Evolutionary conservation across 2,329 filamentous ascomycete species (phyloP).

Genomic region (Aspergillus nomiae): DNA sequence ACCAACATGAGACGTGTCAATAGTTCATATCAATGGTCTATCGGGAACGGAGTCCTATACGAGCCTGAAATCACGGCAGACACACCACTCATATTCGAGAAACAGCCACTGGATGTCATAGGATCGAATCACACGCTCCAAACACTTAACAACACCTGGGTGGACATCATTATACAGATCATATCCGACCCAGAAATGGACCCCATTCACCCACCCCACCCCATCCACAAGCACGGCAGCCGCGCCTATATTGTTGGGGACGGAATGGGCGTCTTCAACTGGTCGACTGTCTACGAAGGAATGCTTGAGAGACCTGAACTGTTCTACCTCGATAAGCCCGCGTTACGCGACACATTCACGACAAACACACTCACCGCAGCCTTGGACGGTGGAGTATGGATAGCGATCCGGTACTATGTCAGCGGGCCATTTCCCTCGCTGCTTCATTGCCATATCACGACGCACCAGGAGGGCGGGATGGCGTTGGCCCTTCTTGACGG

Average conservation of each 20-base stretch:
- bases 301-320: background rate
- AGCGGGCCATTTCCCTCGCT: background rate
- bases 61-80: background rate
- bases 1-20: background rate
- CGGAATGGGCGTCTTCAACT: slow-evolving; percentile 1
- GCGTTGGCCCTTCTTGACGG: slow-evolving; percentile 1
- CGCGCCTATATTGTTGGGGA: background rate
- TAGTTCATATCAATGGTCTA: background rate
- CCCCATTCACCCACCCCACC: background rate
- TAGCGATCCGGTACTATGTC: background rate
- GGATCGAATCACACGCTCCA: background rate
- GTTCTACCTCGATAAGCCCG: slow-evolving; percentile 1
- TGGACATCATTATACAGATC: background rate
- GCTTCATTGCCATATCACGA: slow-evolving; percentile 1
- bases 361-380: background rate
- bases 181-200: background rate
- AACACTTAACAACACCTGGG: background rate
- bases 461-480: slow-evolving; percentile 2
- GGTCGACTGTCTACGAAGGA: background rate
- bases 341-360: background rate
- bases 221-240: slow-evolving; percentile 1
- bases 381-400: background rate
- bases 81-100: background rate
- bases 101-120: background rate
- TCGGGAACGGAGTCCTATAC: background rate